Base-by-base conservation (phyloP, 352 stramenopile species). In the Blastocystis sp. region DNA sequence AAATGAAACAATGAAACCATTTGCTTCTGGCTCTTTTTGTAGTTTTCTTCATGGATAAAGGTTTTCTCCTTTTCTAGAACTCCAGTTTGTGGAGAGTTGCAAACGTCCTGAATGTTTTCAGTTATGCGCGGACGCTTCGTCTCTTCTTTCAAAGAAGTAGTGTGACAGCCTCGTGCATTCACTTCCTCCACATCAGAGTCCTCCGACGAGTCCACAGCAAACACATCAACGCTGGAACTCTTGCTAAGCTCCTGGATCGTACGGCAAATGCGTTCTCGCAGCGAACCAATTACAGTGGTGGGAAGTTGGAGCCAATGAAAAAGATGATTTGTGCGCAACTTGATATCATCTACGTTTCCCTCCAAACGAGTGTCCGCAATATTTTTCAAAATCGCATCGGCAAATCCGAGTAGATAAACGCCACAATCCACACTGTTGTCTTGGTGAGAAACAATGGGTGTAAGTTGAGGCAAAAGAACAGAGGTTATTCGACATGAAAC, bases 341-440 rank as follows among this genome's bases (percentile, higher is more conserved):
- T 73, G 30, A 73, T 16, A 1, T 53, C 6, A 53, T 73, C 5
- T 13, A 20, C 56, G 13, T 66, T 66, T 13, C 50, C 43, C 18
- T 56, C 26, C 18, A 78, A 4, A 54, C 5, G 20, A 11, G 56
- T 18, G n/a, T 78, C 66, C 54, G 34, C 4, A 18, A 78, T 55
- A n/a, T 78, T 39, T 24, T 78, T 78, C 18, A 78, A 55, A 26
- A 78, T 78, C 24, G 50, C 30, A 13, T 62, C 11, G 16, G 53
- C 55, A 30, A 85, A 85, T 3, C 50, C 47, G 0, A 85, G 47
- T 4, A 53, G 16, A 30, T 66, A 85, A 16, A 66, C 34, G 47
- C 73, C 73, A n/a, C 73, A 85, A 47, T 85, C 73, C 24, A 85
- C 73, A 45, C 13, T 39, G 56, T 85, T 85, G 3, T 5, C 18